A percentile compares a stretch with the other conserved stretches of the same genome.
Conservation (phyloP, 2,329 filamentous ascomycete species). For the Thelonectria blattea region DNA sequence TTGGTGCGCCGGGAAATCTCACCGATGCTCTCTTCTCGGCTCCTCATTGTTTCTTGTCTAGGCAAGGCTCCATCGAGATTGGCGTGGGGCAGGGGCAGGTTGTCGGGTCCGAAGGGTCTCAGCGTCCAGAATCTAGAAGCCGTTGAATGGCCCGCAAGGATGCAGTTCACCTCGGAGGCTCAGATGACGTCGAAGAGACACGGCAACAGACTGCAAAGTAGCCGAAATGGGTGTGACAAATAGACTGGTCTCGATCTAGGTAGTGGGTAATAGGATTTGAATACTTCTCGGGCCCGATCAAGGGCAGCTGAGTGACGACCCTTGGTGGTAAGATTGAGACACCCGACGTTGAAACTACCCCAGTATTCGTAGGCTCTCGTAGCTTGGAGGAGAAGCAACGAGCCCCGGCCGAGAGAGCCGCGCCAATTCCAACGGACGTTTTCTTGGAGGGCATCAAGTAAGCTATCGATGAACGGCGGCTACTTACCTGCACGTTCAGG, state of each 20-base stretch:
- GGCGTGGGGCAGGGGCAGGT: neutral
- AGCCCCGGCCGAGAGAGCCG: neutral
- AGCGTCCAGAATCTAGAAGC: slow-evolving; percentile 3
- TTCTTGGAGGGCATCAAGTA: neutral
- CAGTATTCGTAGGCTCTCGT: neutral
- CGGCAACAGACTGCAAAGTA: neutral
- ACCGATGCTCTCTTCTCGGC: slow-evolving; percentile 25
- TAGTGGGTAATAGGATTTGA: neutral
- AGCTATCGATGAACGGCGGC: neutral
- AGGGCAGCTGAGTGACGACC: neutral
- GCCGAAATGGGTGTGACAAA: slow-evolving; percentile 3
- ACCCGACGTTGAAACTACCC: neutral
- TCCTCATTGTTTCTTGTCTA: neutral
- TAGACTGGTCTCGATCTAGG: neutral
- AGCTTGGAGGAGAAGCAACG: neutral
- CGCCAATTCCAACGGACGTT: neutral
- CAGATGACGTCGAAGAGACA: neutral
- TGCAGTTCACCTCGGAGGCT: neutral
- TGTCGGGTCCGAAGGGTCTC: slow-evolving; percentile 4
- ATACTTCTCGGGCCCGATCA: neutral
- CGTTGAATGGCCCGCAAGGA: slow-evolving; percentile 4
- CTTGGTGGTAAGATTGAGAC: neutral
- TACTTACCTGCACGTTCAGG: neutral
- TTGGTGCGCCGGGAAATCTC: slow-evolving; percentile 34
- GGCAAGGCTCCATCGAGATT: neutral